Evolutionary conservation across 2,329 filamentous ascomycete genomes (phyloP), one percentile per base, ranked within the genome.

Genomic region (Fusarium nematophilum): DNA sequence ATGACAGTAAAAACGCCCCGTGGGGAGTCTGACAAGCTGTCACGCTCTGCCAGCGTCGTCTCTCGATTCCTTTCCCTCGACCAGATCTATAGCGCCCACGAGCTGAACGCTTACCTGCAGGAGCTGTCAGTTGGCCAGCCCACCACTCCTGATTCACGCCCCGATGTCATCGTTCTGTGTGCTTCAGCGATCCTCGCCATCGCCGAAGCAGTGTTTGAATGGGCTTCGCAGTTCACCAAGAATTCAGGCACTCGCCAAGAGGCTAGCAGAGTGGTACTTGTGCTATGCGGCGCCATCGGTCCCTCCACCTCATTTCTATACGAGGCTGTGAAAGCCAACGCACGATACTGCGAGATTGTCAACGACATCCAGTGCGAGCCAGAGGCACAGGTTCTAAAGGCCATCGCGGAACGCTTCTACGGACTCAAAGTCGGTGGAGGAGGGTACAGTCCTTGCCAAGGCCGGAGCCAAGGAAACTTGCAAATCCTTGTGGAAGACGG

Each of bases 111-210:
- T 0, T 48, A 60, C 9, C 31, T 63, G 1, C 18, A 34, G 6
- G 39, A 27, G 0, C 11, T 49, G 0, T 9, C n/a, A 2, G 5
- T 9, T 11, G 1, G 0, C 21, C 1, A 6, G 0, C 11, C 3
- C 2, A 1, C 15, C 2, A 3, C 15, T 5, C 4, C 5, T 0
- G 5, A 25, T 6, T 7, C 15, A 1, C 3, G n/a, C 0, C 5
- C 14, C 0, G 21, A 62, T 33, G 54, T 63, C 3, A 13, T 63
- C 4, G 5, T 57, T 0, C 15, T 63, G 0, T 63, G 50, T 0
- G 59, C 55, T 4, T 63, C 60, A 0, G 55, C 60, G 0, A 63
- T 63, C 2, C 3, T 63, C 2, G 23, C 50, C 9, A 61, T 64
- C 1, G 37, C 60, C 0, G 59, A 61, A 3, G 59, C 59, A 0